Evolutionary conservation across 208 protist species (phyloP), one percentile per base, ranked within the genome.

Genomic region (Phytomonas sp.): DNA sequence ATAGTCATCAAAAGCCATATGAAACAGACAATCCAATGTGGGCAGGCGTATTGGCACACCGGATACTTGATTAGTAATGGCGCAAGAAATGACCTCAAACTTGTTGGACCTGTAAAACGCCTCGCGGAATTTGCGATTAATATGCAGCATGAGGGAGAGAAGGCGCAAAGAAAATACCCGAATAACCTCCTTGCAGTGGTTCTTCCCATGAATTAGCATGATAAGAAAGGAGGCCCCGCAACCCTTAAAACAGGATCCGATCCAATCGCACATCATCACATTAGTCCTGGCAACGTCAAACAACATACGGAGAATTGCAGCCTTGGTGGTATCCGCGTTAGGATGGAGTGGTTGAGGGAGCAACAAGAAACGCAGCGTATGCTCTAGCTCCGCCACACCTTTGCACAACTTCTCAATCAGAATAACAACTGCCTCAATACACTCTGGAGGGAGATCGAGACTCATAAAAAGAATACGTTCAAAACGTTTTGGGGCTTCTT

Each of bases 391-490:
- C 0, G 67, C 60, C 61, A 72, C 76, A 49, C 75, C 77, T 63
- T 92, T 93, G 73, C 85, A 94, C 60, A 96, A 71, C 77, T 92
- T 90, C 76, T 96, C 91, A 10, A 92, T 76, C 29, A 96, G 73
- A 31, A 89, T 77, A 33, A 96, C 87, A 29, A 92, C 70, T 12
- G 81, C 77, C 66, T 89, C 83, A 65, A 89, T 81, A 80, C 87
- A 94, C 73, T 90, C 81, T 49, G 72, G 72, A 1, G 91, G 88
- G 45, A 94, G 76, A 63, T 73, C 29, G 12, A 82, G 66, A 60
- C 81, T 82, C 36, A 94, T 23, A 10, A 37, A 67, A 8, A 96
- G 74, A 10, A 96, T 77, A 23, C 56, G 70, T 64, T 81, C 60
- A 66, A 93, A 92, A 29, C 91, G 83, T 26, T 66, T 32, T 8